phyloP scores from a whole-genome alignment of 495 filamentous ascomycete genomes.

The Aspergillus ellipticus region DNA sequence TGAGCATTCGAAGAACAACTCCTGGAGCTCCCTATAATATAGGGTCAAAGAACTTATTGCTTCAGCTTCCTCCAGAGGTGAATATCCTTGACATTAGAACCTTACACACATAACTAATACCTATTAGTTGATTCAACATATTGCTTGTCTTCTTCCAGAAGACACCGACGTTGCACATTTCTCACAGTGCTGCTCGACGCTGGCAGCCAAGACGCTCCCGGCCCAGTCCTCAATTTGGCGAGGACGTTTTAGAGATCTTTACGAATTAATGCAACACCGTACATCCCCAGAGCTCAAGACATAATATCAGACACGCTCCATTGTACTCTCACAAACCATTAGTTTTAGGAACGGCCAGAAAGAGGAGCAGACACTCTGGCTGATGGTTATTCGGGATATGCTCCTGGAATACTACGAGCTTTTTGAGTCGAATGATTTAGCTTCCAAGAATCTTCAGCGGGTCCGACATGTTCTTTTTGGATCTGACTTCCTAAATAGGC shows the following conservation, averaged over 20 bases:
- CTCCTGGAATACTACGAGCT: conserved; percentile 19
- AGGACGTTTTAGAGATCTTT: conserved; percentile 27
- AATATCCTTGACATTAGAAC: background rate
- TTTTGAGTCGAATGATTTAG: background rate
- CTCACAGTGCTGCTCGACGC: conserved; percentile 22
- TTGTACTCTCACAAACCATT: conserved; percentile 22
- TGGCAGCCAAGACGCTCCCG: conserved; percentile 17
- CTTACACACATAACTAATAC: background rate
- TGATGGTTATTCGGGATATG: conserved; percentile 28
- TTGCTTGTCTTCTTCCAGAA: conserved; percentile 29
- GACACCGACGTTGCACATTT: conserved; percentile 34
- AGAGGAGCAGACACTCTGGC: conserved; percentile 25
- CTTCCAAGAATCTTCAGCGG: conserved; percentile 23
- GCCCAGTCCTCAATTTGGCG: conserved; percentile 31
- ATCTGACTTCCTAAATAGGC: conserved; percentile 24
- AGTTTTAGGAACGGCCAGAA: conserved; percentile 16
- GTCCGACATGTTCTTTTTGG: conserved; percentile 17
- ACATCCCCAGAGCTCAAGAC: conserved; percentile 22
- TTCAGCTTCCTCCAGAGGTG: conserved; percentile 28
- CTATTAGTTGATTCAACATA: conserved; percentile 38
- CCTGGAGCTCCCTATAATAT: background rate
- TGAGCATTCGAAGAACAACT: background rate
- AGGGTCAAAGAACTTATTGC: background rate
- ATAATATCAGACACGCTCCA: conserved; percentile 31
- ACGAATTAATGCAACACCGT: conserved; percentile 27